A percentile compares a stretch with the other conserved stretches of the same genome.
These are phyloP conservation scores for Pseudogymnoascus sp. DNA, from an alignment of 2,329 filamentous ascomycete species.

Conservation along the genomic window DNA sequence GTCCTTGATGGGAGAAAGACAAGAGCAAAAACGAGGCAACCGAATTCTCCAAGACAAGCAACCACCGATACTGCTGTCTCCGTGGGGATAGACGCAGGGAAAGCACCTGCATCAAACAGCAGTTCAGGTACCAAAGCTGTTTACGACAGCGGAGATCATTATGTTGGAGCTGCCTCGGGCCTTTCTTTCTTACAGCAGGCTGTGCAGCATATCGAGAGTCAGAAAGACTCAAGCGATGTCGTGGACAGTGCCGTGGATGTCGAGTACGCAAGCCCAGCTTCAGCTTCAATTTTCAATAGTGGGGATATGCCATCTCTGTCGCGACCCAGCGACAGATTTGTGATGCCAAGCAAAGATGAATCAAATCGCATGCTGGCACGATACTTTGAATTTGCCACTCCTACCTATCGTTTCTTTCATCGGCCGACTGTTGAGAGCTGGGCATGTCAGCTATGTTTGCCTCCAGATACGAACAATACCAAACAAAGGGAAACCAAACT, in stretches of 20 bases:
- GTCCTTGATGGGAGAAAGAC: slow-evolving; percentile 2
- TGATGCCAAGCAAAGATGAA: slow-evolving; percentile 11
- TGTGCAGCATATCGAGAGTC: slow-evolving; percentile 41
- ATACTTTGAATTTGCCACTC: slow-evolving; percentile 53
- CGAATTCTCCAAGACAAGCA: not conserved
- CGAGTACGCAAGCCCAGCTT: not conserved
- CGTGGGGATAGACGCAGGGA: not conserved
- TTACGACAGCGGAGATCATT: slow-evolving; percentile 39
- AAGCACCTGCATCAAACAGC: not conserved
- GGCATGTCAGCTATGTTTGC: slow-evolving; percentile 31
- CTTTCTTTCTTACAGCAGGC: slow-evolving; percentile 48
- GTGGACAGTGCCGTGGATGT: slow-evolving; percentile 1
- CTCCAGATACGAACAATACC: not conserved
- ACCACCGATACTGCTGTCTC: not conserved
- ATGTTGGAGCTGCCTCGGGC: slow-evolving; percentile 47
- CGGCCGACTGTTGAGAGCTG: slow-evolving; percentile 43
- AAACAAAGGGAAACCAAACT: not conserved
- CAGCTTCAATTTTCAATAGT: slow-evolving; percentile 21
- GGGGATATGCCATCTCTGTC: slow-evolving; percentile 14
- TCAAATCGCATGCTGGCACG: slow-evolving; percentile 35
- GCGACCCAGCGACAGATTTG: not conserved
- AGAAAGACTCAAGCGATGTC: slow-evolving; percentile 20
- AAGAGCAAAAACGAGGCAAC: slow-evolving; percentile 19
- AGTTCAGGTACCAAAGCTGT: not conserved
- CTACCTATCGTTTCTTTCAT: slow-evolving; percentile 51